Evolutionary conservation across 2,329 filamentous ascomycete genomes (phyloP), one percentile per base, ranked within the genome.

Genomic region (Monosporascus sp.): DNA sequence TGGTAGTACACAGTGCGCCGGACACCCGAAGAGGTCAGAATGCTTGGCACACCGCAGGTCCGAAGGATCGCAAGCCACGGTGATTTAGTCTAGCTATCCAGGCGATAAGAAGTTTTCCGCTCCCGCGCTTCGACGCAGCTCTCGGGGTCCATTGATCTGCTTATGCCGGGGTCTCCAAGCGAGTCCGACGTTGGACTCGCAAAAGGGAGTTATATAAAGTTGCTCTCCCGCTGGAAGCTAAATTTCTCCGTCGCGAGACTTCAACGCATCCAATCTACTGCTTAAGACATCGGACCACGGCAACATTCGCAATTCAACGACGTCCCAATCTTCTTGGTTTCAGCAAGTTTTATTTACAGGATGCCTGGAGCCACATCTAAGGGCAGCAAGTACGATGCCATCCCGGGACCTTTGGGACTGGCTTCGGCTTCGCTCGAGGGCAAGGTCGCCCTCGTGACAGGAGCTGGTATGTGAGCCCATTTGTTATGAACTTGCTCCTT

Each of bases 351-450:
- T 31, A 44, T 2, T 44, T 31, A 47, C 63, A 69, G 64, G 25
- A 71, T 71, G 69, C 68, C 68, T 58, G 67, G 66, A 44, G 38
- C 61, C 43, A 62, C 66, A 44, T 51, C 50, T 41, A 49, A 58
- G 39, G 52, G 44, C 20, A 66, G 63, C 55, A 70, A 69, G 58
- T 70, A 70, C 60, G 68, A 72, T 59, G 56, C 60, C 48, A 68
- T 72, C 47, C 70, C 70, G 6, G 70, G 70, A 6, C 70, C 70
- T 51, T 62, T 73, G 47, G 70, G 70, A 35, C 52, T 73, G 48
- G 67, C 63, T 25, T 72, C 70, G 38, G 70, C 70, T 37, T 71
- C 69, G 31, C 67, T 71, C 11, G 67, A 68, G 53, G 69, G 69
- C 56, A 71, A 71, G 60, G 69, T 71, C 47, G 69, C 69, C 52